Evolutionary conservation across 2,329 filamentous ascomycete species (phyloP).

Genomic region (Cercospora sp.): DNA sequence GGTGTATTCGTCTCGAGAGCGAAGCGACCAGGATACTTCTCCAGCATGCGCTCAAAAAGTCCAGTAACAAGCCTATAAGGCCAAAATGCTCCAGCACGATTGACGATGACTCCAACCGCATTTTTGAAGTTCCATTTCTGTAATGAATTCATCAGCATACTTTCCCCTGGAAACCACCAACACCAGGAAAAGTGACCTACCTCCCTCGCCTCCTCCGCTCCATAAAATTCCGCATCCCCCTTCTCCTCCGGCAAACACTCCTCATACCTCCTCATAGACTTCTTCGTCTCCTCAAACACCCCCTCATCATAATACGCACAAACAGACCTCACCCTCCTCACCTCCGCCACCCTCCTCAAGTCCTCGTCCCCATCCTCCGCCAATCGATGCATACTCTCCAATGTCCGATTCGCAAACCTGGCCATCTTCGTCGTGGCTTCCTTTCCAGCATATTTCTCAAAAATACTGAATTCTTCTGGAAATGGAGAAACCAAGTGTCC

Average conservation of each 20-base stretch:
- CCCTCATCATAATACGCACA: conserved; percentile 20
- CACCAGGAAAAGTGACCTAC: conserved; percentile 4
- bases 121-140: conserved; percentile 26
- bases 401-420: conserved; percentile 22
- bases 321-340: conserved; percentile 19
- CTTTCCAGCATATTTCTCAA: conserved; percentile 20
- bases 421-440: conserved; percentile 23
- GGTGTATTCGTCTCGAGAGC: conserved; percentile 25
- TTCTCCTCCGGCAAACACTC: conserved; percentile 22
- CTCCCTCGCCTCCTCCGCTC: conserved; percentile 18
- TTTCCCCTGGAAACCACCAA: not conserved
- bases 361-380: conserved; percentile 15
- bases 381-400: conserved; percentile 21
- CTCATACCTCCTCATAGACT: conserved; percentile 18
- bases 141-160: not conserved
- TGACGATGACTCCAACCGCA: conserved; percentile 22
- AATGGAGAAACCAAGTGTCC: conserved; percentile 25
- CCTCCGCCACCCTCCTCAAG: conserved; percentile 18
- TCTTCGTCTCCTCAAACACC: conserved; percentile 20
- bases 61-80: conserved; percentile 27
- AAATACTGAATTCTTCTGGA: conserved; percentile 18
- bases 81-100: conserved; percentile 28
- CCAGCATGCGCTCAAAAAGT: conserved; percentile 19
- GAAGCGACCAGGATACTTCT: conserved; percentile 20
- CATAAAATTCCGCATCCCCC: conserved; percentile 16